Base-by-base conservation (phyloP, 805 yeast species). In the Lipomyces kockii region DNA sequence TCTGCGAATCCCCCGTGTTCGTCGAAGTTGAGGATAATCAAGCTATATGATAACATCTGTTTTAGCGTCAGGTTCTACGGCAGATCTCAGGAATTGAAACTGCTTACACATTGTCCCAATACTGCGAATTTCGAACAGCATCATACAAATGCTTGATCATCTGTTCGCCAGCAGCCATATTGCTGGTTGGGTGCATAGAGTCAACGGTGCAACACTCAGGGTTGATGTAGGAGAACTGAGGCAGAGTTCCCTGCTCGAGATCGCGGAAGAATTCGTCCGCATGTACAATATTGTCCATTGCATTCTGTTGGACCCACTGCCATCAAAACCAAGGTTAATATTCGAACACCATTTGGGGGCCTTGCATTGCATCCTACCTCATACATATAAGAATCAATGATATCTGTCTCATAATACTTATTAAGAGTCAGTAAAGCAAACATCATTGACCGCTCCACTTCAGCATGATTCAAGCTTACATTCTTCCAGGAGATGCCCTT, bases 201-300 rank as follows among this genome's bases (percentile, higher is more conserved):
- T 57, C 60, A 17, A 57, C 49, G 7, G 60, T 57, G 54, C 60
- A 57, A 25, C 60, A 57, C 54, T 57, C 60, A 57, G 60, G 60
- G 35, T 57, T 57, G 25, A 27, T 27, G 62, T 57, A 57, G 11
- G 60, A 57, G 54, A 57, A 57, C 32, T 35, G 39, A 14, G 60
- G 60, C 62, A 57, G 35, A 39, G 60, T 57, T 27, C 60, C 60
- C 20, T 57, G 32, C 54, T 29, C 56, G 1, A 57, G 32, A 34
- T 57, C 60, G 17, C 25, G n/a, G 60, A 6, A 57, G 62, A 57
- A 57, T 9, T 57, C 25, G n/a, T 29, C 39, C n/a, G 60, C 39
- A 8, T 32, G 54, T 20, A 35, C 60, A 57, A 57, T 2, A 3
- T 39, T 34, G 56, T 29, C 39, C 60, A 57, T 32, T 1, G 43